These are phyloP conservation scores for Malassezia equina DNA, from an alignment of 1,284 basidiomycete genomes.

Conservation along the genomic window DNA sequence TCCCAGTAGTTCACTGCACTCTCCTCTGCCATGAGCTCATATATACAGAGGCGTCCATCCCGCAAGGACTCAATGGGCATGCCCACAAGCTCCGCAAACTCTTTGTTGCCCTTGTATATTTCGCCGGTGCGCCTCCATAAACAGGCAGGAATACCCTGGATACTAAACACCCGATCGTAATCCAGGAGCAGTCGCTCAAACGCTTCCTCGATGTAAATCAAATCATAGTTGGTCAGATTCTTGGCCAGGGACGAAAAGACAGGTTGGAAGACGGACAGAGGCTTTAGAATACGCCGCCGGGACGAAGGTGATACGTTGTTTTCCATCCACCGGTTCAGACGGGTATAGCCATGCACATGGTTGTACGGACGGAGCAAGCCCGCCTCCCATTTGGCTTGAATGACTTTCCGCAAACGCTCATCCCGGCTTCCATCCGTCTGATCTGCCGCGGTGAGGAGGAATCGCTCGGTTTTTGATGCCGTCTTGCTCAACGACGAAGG, in stretches of 20 bases:
- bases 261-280: constrained; percentile 77
- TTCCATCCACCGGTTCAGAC: constrained; percentile 68
- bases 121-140: constrained; percentile 94
- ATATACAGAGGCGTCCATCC: constrained; percentile 85
- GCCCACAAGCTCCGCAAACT: constrained; percentile 78
- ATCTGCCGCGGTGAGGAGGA: constrained; percentile 87
- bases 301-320: constrained; percentile 56
- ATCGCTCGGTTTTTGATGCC: constrained; percentile 57
- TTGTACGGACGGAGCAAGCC: constrained; percentile 89
- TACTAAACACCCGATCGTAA: constrained; percentile 77
- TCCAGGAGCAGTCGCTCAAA: constrained; percentile 90
- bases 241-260: constrained; percentile 71
- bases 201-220: constrained; percentile 75
- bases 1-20: constrained; percentile 96
- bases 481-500: constrained; percentile 22
- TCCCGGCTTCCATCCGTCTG: constrained; percentile 83
- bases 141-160: constrained; percentile 78
- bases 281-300: constrained; percentile 77
- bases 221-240: constrained; percentile 79
- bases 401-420: constrained; percentile 79
- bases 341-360: constrained; percentile 57
- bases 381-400: constrained; percentile 92
- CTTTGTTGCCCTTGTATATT: constrained; percentile 94
- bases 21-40: constrained; percentile 67
- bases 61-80: constrained; percentile 70